Evolutionary conservation across 495 filamentous ascomycete species (phyloP).

Genomic region (Hypoxylon subgilvum): DNA sequence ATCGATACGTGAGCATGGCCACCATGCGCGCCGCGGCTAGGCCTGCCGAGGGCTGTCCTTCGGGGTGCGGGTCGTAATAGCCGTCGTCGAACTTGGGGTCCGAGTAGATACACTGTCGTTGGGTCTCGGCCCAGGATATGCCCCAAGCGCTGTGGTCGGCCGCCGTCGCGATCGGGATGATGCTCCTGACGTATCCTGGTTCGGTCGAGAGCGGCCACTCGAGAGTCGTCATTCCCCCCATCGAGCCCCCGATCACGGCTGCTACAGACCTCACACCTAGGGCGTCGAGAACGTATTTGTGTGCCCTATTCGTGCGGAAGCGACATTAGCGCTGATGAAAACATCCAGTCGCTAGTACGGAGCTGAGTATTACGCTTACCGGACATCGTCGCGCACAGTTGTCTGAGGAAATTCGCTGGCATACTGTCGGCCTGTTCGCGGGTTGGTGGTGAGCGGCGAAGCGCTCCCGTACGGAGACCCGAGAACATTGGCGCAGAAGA

Average conservation of each 20-base stretch:
- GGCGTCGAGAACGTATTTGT: slow-evolving; percentile 46
- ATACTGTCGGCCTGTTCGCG: slow-evolving; percentile 39
- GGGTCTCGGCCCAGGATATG: slow-evolving; percentile 48
- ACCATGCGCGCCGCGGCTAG: slow-evolving; percentile 48
- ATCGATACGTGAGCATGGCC: slow-evolving; percentile 51
- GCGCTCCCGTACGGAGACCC: slow-evolving; percentile 48
- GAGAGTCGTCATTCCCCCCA: slow-evolving; percentile 49
- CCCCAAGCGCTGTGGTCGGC: slow-evolving; percentile 48
- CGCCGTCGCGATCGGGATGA: slow-evolving; percentile 46
- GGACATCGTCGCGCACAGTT: slow-evolving; percentile 49
- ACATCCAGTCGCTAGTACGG: neutral
- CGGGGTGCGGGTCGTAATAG: slow-evolving; percentile 42
- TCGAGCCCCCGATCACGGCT: slow-evolving; percentile 46
- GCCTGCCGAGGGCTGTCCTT: slow-evolving; percentile 40
- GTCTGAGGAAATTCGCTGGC: slow-evolving; percentile 47
- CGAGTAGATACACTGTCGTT: slow-evolving; percentile 44
- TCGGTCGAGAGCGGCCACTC: slow-evolving; percentile 45
- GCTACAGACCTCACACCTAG: slow-evolving; percentile 43
- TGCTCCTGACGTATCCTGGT: slow-evolving; percentile 40
- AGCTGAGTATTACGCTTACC: slow-evolving; percentile 25
- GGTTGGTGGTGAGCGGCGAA: slow-evolving; percentile 40
- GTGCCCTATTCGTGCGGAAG: slow-evolving; percentile 31
- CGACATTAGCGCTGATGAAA: slow-evolving; percentile 1
- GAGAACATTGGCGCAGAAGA: slow-evolving; percentile 47
- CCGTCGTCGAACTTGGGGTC: slow-evolving; percentile 44